These are phyloP conservation scores for Leucogyrophana mollusca DNA, from an alignment of 768 basidiomycete genomes.

Conservation along the genomic window DNA sequence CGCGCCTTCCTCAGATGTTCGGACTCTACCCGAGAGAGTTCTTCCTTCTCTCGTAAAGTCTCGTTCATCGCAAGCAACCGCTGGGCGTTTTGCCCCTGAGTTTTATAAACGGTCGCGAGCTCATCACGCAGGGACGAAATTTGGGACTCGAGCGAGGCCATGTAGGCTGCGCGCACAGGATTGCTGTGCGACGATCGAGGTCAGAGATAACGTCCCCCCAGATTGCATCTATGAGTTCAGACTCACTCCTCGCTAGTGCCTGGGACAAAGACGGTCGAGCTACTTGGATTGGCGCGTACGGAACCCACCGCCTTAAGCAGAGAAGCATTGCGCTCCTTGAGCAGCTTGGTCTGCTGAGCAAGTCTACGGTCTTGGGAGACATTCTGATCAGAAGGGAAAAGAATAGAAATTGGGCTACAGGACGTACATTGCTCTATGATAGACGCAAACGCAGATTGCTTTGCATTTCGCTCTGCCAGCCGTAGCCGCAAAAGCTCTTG, in stretches of 20 bases:
- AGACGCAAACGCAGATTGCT: constrained; percentile 76
- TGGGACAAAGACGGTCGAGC: constrained; percentile 60
- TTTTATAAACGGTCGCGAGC: constrained; percentile 92
- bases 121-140: constrained; percentile 91
- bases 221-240: neutral
- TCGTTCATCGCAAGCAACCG: constrained; percentile 92
- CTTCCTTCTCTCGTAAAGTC: constrained; percentile 91
- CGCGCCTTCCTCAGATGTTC: constrained; percentile 76
- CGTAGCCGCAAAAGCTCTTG: constrained; percentile 79
- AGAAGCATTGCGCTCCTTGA: constrained; percentile 91
- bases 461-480: constrained; percentile 80
- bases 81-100: constrained; percentile 94
- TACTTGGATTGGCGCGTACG: constrained; percentile 60
- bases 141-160: constrained; percentile 90
- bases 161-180: constrained; percentile 83
- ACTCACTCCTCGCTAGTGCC: constrained; percentile 72
- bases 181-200: constrained; percentile 46
- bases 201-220: neutral
- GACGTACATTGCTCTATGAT: constrained; percentile 91
- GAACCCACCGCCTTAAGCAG: constrained; percentile 82
- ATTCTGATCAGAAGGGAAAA: constrained; percentile 11
- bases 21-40: constrained; percentile 74
- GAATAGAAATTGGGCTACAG: constrained; percentile 2
- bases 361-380: constrained; percentile 73
- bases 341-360: constrained; percentile 86